phyloP scores from a whole-genome alignment of 306 rosid species.

The Pterocarpus santalinus region DNA sequence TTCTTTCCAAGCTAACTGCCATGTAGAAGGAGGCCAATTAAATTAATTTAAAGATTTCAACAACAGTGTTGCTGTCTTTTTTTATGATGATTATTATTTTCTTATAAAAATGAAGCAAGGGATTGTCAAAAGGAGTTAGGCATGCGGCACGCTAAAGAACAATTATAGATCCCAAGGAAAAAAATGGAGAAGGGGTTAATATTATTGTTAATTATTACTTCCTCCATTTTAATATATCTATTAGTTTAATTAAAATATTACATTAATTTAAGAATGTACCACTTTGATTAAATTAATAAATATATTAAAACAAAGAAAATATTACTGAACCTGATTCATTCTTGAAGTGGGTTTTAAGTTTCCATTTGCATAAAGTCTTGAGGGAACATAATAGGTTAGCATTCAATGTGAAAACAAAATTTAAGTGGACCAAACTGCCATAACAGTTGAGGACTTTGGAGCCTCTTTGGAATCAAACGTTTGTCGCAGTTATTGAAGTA shows the following conservation, averaged over 20 bases:
- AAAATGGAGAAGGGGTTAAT: not conserved
- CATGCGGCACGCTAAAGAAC: slow-evolving; percentile 16
- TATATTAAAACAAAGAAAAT: no score
- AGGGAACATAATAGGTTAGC: slow-evolving; percentile 34
- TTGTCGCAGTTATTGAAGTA: slow-evolving; percentile 52
- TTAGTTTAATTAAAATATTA: no score
- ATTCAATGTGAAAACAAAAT: slow-evolving; percentile 37
- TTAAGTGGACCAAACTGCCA: slow-evolving; percentile 54
- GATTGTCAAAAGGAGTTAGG: slow-evolving; percentile 53
- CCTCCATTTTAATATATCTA: no score
- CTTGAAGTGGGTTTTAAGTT: not conserved
- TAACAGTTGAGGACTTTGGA: slow-evolving; percentile 41
- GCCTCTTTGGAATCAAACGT: slow-evolving; percentile 31
- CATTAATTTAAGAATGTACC: no score
- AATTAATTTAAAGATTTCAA: slow-evolving; percentile 40
- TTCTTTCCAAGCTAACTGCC: slow-evolving; percentile 46
- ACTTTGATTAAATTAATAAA: no score
- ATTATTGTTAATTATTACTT: not conserved
- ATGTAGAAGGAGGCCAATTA: slow-evolving; percentile 20
- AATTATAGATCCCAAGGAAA: not conserved
- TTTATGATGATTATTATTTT: not conserved
- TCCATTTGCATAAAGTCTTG: slow-evolving; percentile 35
- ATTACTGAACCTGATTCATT: not conserved
- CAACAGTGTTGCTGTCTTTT: not conserved
- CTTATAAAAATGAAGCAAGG: not conserved